phyloP scores from a whole-genome alignment of 257 asterid species.

The Jacaranda mimosifolia region DNA sequence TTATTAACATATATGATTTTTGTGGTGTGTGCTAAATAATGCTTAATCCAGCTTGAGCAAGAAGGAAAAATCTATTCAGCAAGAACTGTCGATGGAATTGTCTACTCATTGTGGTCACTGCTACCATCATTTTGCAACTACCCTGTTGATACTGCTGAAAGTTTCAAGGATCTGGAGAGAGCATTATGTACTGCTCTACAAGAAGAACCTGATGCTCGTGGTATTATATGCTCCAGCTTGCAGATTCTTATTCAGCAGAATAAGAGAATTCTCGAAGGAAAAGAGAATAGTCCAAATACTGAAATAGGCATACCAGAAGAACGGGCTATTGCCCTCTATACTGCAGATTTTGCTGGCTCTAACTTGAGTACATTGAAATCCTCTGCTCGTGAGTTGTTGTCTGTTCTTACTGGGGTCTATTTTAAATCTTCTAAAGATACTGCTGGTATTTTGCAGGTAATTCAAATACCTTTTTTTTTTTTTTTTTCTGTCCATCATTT shows the following conservation, averaged over 20 bases:
- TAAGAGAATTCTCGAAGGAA: conserved; percentile 63
- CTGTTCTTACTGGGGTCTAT: conserved; percentile 65
- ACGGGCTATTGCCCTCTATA: conserved; percentile 64
- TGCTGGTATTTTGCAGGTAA: conserved; percentile 78
- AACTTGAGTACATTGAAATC: conserved; percentile 74
- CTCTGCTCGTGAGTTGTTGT: conserved; percentile 59
- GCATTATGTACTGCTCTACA: conserved; percentile 66
- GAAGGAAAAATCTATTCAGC: conserved; percentile 74
- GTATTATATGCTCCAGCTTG: conserved; percentile 85
- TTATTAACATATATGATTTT: neutral
- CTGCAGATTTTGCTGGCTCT: conserved; percentile 59
- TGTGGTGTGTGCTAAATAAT: conserved; percentile 26
- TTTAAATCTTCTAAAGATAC: conserved; percentile 68
- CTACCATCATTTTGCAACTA: conserved; percentile 95
- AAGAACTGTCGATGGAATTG: conserved; percentile 70
- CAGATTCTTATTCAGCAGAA: conserved; percentile 90
- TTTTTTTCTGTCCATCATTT: neutral
- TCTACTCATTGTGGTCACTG: conserved; percentile 94
- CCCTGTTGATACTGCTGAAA: conserved; percentile 82
- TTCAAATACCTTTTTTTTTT: neutral
- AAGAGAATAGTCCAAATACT: conserved; percentile 40
- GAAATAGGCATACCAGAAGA: conserved; percentile 59
- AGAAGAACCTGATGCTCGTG: conserved; percentile 72
- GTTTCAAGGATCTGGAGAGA: conserved; percentile 69
- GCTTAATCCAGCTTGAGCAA: conserved; percentile 68